Evolutionary conservation across 1,284 basidiomycete genomes (phyloP).

Genomic region (Coniferiporia sulphurascens): DNA sequence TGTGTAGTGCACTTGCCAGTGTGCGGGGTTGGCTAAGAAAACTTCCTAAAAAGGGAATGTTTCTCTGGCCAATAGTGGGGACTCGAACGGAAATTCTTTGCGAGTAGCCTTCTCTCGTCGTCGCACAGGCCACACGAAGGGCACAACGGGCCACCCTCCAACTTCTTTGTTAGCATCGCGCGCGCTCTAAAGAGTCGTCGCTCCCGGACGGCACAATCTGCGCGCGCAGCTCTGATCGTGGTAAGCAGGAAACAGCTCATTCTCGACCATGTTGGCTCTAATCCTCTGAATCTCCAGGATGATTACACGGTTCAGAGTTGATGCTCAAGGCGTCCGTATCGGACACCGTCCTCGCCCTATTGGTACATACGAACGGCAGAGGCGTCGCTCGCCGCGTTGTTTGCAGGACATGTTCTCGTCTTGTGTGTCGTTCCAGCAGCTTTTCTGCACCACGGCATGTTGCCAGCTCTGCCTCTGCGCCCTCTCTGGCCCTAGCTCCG

Average conservation of each 20-base stretch:
- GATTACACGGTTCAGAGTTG: constrained; percentile 59
- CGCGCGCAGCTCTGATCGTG: constrained; percentile 5
- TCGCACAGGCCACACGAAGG: background rate
- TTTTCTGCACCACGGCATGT: background rate
- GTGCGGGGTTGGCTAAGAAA: background rate
- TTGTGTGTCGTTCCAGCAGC: constrained; percentile 10
- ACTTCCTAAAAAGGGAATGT: background rate
- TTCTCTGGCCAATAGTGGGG: background rate
- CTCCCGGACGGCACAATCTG: background rate
- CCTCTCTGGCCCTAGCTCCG: background rate
- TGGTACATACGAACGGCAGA: constrained; percentile 18
- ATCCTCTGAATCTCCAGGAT: constrained; percentile 37
- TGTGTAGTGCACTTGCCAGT: too few species aligned
- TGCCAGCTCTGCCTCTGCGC: background rate
- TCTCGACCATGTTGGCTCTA: background rate
- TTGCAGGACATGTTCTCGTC: constrained; percentile 23
- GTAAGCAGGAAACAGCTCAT: background rate
- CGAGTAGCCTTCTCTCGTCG: background rate
- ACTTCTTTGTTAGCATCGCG: background rate
- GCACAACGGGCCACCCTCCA: background rate
- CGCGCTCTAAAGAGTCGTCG: background rate
- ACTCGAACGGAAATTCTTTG: background rate
- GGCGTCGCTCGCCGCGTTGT: constrained; percentile 24
- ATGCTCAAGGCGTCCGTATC: constrained; percentile 78
- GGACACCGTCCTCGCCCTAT: constrained; percentile 41